Base-by-base conservation (phyloP, 352 stramenopile species). In the Globisporangium acanthophoron region DNA sequence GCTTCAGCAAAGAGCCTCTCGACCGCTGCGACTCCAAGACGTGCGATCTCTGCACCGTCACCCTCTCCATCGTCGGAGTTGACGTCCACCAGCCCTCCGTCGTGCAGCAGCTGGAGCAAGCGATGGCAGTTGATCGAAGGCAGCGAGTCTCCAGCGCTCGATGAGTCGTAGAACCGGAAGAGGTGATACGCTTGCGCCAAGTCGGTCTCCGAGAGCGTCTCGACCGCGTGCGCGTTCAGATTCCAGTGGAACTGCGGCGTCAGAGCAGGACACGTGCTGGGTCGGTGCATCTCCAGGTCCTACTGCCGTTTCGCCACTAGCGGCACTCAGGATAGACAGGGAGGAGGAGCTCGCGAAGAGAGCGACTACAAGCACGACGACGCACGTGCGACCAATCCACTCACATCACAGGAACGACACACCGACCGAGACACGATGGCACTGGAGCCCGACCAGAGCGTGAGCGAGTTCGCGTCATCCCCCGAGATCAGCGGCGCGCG, bases 151-250 rank as follows among this genome's bases (percentile, higher is more conserved):
- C 69, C 73, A 13, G 57, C n/a, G 33, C 58, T 59, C 8, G 78
- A 86, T 2, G 78, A 86, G 47, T 86, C 73, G 60, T 86, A 88
- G 53, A 88, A 85, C 13, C 65, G 59, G 59, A 86, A 86, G 24
- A 86, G 37, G 12, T 66, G 54, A 43, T 88, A 81, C n/a, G 85
- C 65, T 41, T 75, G 56, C 21, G 62, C 50, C 5, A 77, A 47
- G 20, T 86, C 71, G 4, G 48, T 20, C 9, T 56, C 20, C 3
- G 57, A 59, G 27, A 86, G 56, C 16, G 52, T 59, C 39, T 70
- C 50, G 3, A 78, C 41, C 11, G 71, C 73, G 3, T 33, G 66
- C 7, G 65, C 59, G 55, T 86, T 86, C 5, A 86, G 58, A 50
- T 80, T 83, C 76, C 76, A 86, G 52, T 86, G 76, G 52, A 80